Evolutionary conservation across 257 asterid genomes (phyloP), one percentile per base, ranked within the genome.

Genomic region (Phtheirospermum japonicum): DNA sequence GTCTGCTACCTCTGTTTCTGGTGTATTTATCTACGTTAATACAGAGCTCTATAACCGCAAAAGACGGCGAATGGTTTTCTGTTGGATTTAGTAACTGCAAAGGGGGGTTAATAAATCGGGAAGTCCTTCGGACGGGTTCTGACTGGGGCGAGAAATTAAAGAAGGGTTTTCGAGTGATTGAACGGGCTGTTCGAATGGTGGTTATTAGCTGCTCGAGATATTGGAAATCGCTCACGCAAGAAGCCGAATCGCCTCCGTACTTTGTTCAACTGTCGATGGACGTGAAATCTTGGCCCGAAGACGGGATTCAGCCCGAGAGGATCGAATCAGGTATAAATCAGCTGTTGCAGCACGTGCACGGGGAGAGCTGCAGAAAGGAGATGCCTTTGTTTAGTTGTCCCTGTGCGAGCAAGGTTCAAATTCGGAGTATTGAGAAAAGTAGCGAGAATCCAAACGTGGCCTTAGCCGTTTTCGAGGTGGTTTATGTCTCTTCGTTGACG

Each of bases 291-390:
- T 93, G 99, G 97, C 99, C 99, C 57, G 95, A 89, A 70, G 95
- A 89, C 76, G 99, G 99, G 75, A 87, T 93, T 72, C 99, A 93
- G 66, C 99, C 99, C 3, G 99, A 93, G 74, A 89, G 95, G 76
- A 85, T 93, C 30, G 97, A 89, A 71, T 93, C 97, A 62, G 99
- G 94, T 60, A 86, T 89, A 45, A 93, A 89, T 74, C 80, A 73
- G 69, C 70, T 93, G 60, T 85, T 93, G 60, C 77, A 77, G 76
- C 87, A 83, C 59, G 86, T 85, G 62, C 99, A 93, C 60, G 81
- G 66, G 19, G 82, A 76, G 63, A 83, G 73, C 79, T 93, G 99
- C 83, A 85, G 78, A 75, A 80, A 69, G 30, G 80, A 74, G 72
- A 73, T 69, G 63, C 85, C 82, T 60, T 57, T 65, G 62, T 23